Evolutionary conservation across 1,139 yeast genomes (phyloP).

Genomic region (Hemisphaericaspora lyxosophila): DNA sequence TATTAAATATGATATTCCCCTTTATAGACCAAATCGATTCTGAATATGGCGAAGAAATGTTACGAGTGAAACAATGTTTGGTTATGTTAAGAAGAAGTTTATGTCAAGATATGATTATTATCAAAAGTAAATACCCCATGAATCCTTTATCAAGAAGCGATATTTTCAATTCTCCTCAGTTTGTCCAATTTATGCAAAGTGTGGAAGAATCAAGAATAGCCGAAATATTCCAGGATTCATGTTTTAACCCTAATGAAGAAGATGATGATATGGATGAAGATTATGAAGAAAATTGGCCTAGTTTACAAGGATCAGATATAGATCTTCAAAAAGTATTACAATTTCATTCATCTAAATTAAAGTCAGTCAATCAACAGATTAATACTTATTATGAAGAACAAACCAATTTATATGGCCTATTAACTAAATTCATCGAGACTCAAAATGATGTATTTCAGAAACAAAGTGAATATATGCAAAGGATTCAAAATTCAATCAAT

Average conservation of each 20-base stretch:
- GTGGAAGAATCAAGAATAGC: constrained; percentile 15
- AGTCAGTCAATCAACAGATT: constrained; percentile 19
- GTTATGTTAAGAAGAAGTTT: constrained; percentile 24
- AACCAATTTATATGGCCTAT: constrained; percentile 13
- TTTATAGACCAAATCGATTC: constrained; percentile 20
- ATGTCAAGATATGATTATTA: constrained; percentile 36
- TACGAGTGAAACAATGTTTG: constrained; percentile 21
- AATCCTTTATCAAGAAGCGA: constrained; percentile 29
- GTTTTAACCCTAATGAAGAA: constrained; percentile 10
- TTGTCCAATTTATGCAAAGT: constrained; percentile 20
- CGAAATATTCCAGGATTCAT: constrained; percentile 9
- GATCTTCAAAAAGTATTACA: constrained; percentile 15
- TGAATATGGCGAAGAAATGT: constrained; percentile 11
- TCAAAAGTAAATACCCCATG: constrained; percentile 25
- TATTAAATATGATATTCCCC: constrained; percentile 31
- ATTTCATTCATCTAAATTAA: constrained; percentile 14
- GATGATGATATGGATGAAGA: constrained; percentile 12
- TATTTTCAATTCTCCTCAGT: constrained; percentile 24
- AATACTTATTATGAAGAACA: constrained; percentile 19
- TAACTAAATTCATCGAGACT: constrained; percentile 18
- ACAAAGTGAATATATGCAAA: constrained; percentile 22
- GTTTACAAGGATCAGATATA: constrained; percentile 4
- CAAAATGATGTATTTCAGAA: constrained; percentile 22
- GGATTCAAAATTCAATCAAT: constrained; percentile 20
- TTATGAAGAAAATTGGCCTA: constrained; percentile 11